phyloP scores from a whole-genome alignment of 2,329 filamentous ascomycete genomes.

The Drechslerella coelobrocha region DNA sequence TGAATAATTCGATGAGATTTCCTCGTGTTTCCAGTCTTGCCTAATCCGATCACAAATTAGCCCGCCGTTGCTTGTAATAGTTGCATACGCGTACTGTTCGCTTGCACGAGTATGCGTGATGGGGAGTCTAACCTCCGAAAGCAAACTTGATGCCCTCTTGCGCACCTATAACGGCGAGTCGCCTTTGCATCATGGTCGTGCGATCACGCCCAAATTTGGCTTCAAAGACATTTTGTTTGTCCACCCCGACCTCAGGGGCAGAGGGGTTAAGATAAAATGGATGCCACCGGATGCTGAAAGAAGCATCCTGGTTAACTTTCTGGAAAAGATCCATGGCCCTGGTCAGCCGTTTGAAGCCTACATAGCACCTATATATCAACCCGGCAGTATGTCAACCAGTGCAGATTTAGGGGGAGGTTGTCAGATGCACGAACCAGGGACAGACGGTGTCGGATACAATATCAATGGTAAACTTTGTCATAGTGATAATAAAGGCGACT shows the following conservation, averaged over 20 bases:
- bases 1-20: conserved; percentile 80
- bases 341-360: conserved; percentile 77
- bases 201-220: conserved; percentile 71
- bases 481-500: conserved; percentile 57
- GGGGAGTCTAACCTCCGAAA: conserved; percentile 64
- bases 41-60: conserved; percentile 3
- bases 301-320: conserved; percentile 69
- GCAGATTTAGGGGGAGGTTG: not conserved
- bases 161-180: conserved; percentile 67
- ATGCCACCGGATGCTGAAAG: conserved; percentile 75
- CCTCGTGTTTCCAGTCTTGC: conserved; percentile 72
- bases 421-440: conserved; percentile 62
- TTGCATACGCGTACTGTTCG: too few relatives aligned
- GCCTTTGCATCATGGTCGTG: conserved; percentile 65
- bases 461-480: conserved; percentile 78
- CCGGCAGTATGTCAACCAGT: conserved; percentile 52
- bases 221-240: conserved; percentile 67
- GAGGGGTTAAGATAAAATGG: conserved; percentile 81
- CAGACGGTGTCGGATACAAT: conserved; percentile 84
- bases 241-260: conserved; percentile 63
- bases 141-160: conserved; percentile 75
- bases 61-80: too few relatives aligned
- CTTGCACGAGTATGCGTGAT: not conserved
- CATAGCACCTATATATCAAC: conserved; percentile 64
- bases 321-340: conserved; percentile 73